Evolutionary conservation across 768 basidiomycete species (phyloP), one percentile per base, ranked within the genome.

Genomic region (Collybiopsis luxurians): DNA sequence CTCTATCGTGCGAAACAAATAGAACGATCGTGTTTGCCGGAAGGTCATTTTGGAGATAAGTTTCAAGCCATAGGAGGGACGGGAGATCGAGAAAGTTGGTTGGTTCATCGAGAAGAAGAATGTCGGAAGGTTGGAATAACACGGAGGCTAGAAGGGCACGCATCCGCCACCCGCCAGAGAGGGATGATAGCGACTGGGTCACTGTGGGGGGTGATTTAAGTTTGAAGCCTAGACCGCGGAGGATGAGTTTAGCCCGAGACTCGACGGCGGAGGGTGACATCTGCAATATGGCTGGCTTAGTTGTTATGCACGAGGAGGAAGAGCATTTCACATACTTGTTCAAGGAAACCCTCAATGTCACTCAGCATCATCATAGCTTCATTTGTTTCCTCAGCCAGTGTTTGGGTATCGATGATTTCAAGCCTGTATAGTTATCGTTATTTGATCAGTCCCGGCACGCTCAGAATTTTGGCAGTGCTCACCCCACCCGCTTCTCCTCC

Each of bases 161-260:
- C 43, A 83, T 81, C 39, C 79, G 69, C 87, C 87, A 89, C 0
- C 87, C 87, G 17, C 86, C 86, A 24, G 82, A 85, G 23, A 89
- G 70, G 0, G 74, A 70, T 1, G 68, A 66, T 53, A 79, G 78
- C 4, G 75, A 75, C 54, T 74, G 72, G 9, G 70, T 66, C 9
- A 72, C 65, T 47, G 64, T 66, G 13, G 71, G 69, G 34, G 73
- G 66, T 0, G 68, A 69, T 17, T 57, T 45, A 9, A 30, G n/a
- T 19, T 49, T 60, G 67, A 89, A 89, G 0, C 87, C 86, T 2
- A 90, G 71, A 1, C 87, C 86, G 21, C 69, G 62, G 11, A 89
- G 73, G 52, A 89, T 81, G 0, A 64, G 63, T 34, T 76, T 73
- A 1, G 86, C 86, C 3, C 75, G 68, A n/a, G 70, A 69, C 58